These are phyloP conservation scores for Globisporangium polare DNA, from an alignment of 352 stramenopile genomes.

Conservation along the genomic window DNA sequence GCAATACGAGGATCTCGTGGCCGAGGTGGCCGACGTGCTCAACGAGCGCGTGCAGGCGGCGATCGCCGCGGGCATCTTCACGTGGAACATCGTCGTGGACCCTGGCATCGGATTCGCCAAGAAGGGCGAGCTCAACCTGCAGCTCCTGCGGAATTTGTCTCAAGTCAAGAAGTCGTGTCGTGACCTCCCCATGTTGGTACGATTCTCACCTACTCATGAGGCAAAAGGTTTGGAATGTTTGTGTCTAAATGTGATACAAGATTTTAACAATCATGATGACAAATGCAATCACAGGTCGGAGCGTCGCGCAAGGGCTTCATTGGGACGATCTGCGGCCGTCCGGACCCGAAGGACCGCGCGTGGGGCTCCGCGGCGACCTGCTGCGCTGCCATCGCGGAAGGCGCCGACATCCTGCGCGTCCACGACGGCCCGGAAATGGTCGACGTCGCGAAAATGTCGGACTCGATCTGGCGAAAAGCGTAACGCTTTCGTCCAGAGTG, in stretches of 20 bases:
- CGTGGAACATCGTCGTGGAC: slow-evolving; percentile 96
- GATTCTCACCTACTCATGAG: neutral
- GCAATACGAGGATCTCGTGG: slow-evolving; percentile 89
- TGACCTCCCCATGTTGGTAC: slow-evolving; percentile 53
- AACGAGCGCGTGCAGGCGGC: slow-evolving; percentile 64
- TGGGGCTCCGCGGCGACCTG: slow-evolving; percentile 93
- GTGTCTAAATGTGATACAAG: neutral
- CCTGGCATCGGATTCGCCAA: slow-evolving; percentile 99
- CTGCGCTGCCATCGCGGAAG: slow-evolving; percentile 70
- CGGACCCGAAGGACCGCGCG: slow-evolving; percentile 83
- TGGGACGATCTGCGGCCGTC: slow-evolving; percentile 87
- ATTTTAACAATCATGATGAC: neutral
- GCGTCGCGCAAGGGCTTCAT: slow-evolving; percentile 98
- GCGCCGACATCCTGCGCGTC: slow-evolving; percentile 92
- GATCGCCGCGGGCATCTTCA: slow-evolving; percentile 83
- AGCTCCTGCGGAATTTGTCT: slow-evolving; percentile 81
- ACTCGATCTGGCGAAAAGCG: slow-evolving; percentile 81
- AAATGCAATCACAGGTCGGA: slow-evolving; percentile 56
- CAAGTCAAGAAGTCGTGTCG: slow-evolving; percentile 44
- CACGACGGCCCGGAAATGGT: slow-evolving; percentile 93
- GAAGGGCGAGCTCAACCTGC: slow-evolving; percentile 87
- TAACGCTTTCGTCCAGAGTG: neutral
- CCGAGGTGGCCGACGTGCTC: slow-evolving; percentile 84
- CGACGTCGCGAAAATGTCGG: slow-evolving; percentile 88
- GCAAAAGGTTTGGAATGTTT: neutral